These are phyloP conservation scores for Solanum hybrid DNA, from an alignment of 305 asterid genomes.

Conservation along the genomic window DNA sequence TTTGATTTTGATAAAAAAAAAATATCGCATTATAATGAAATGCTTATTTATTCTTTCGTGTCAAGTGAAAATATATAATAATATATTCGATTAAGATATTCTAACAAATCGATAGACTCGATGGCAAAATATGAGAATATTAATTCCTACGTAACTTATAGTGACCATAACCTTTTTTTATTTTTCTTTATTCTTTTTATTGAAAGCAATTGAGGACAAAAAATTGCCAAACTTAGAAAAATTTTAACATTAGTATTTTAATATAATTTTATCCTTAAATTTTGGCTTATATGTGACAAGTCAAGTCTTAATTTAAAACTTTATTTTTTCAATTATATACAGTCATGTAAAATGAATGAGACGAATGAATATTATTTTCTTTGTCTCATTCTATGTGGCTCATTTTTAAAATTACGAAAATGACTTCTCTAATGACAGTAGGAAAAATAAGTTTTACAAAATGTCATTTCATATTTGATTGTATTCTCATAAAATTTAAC, in stretches of 20 bases:
- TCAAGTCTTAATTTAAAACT: not conserved
- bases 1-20: not conserved
- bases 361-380: not conserved
- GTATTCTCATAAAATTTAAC: not conserved
- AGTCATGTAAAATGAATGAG: not conserved
- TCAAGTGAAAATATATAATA: not conserved
- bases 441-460: not conserved
- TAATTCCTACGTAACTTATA: not conserved
- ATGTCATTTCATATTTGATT: not conserved
- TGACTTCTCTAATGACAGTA: not conserved
- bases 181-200: not conserved
- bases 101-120: not conserved
- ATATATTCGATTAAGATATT: not conserved
- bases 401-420: not conserved
- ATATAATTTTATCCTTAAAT: not conserved
- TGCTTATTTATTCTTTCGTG: not conserved
- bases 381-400: not conserved
- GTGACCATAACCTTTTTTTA: not conserved
- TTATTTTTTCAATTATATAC: not conserved
- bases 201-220: not conserved
- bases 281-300: not conserved
- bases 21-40: not conserved
- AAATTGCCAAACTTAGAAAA: not conserved
- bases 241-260: not conserved
- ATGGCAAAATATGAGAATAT: not conserved